A percentile compares a stretch with the other conserved stretches of the same genome.
These are phyloP conservation scores for Cenchrus americanus DNA, from an alignment of 176 grass and related monocot genomes.

Conservation along the genomic window DNA sequence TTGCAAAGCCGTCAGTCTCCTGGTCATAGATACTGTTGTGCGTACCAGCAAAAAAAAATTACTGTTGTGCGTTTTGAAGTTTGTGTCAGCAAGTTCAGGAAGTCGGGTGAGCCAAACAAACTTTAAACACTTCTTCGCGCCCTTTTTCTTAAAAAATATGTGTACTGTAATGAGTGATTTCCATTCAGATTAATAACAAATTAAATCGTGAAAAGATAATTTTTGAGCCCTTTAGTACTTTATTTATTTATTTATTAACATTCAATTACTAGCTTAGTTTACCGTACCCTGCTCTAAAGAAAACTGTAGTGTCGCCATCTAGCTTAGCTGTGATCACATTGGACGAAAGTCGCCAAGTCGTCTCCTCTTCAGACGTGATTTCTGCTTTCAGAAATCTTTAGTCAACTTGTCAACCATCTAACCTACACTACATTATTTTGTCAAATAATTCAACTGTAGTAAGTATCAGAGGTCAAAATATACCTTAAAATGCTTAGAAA, in stretches of 20 bases:
- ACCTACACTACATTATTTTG: not conserved
- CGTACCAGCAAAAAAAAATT: too few relatives aligned
- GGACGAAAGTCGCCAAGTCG: slow-evolving; percentile 18
- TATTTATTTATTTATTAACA: not conserved
- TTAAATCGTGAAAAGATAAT: not conserved
- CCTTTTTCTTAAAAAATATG: not conserved
- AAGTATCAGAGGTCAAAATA: not conserved
- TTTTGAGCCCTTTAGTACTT: not conserved
- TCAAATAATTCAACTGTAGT: slow-evolving; percentile 12
- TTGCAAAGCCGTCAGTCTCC: not conserved
- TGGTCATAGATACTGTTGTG: not conserved
- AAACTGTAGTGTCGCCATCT: not conserved
- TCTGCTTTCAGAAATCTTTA: not conserved
- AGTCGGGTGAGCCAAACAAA: not conserved
- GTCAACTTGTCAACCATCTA: slow-evolving; percentile 31
- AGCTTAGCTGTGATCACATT: slow-evolving; percentile 29
- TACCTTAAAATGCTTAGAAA: not conserved
- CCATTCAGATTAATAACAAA: not conserved
- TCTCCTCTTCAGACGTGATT: not conserved
- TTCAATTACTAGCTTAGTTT: not conserved
- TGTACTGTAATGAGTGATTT: not conserved
- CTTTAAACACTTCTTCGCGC: too few relatives aligned
- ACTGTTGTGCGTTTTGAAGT: not conserved
- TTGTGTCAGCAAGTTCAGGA: not conserved
- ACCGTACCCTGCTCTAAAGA: not conserved